Percentiles rank a stretch among this genome's conserved stretches.
phyloP scores from a whole-genome alignment of 768 basidiomycete species.

The Candolleomyces eurysporus region DNA sequence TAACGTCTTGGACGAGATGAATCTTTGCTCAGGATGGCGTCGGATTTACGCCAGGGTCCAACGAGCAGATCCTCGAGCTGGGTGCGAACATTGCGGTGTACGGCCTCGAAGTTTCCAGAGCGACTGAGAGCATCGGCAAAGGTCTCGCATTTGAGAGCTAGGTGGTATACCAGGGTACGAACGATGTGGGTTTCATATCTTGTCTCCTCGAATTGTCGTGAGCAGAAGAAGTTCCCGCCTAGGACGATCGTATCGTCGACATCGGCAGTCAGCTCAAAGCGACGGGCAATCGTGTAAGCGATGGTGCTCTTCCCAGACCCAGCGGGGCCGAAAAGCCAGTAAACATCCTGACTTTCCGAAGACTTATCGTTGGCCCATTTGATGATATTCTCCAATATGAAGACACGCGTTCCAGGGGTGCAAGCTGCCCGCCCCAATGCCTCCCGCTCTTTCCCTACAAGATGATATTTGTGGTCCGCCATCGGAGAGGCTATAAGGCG shows the following conservation, averaged over 20 bases:
- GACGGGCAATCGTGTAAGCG: conserved; percentile 15
- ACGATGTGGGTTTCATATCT: conserved; percentile 7
- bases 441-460: not conserved
- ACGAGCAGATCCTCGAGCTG: conserved; percentile 7
- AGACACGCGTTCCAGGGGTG: conserved; percentile 16
- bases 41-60: conserved; percentile 1
- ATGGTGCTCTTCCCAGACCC: conserved; percentile 17
- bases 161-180: conserved; percentile 15
- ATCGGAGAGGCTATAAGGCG: not conserved
- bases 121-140: conserved; percentile 10
- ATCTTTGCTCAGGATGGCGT: not conserved
- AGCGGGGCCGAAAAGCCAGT: not conserved
- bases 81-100: not conserved
- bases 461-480: not conserved
- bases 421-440: conserved; percentile 8
- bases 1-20: conserved; percentile 2
- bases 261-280: conserved; percentile 5
- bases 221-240: conserved; percentile 22
- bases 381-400: conserved; percentile 11
- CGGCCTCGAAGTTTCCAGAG: conserved; percentile 1
- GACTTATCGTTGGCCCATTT: conserved; percentile 16
- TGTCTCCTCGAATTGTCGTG: conserved; percentile 21
- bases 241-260: conserved; percentile 6
- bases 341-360: not conserved
- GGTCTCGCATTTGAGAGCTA: conserved; percentile 10